A percentile compares a stretch with the other conserved stretches of the same genome.
Evolutionary conservation across 305 asterid genomes (phyloP).

Genomic region (Fraxinus xanthoxyloides): DNA sequence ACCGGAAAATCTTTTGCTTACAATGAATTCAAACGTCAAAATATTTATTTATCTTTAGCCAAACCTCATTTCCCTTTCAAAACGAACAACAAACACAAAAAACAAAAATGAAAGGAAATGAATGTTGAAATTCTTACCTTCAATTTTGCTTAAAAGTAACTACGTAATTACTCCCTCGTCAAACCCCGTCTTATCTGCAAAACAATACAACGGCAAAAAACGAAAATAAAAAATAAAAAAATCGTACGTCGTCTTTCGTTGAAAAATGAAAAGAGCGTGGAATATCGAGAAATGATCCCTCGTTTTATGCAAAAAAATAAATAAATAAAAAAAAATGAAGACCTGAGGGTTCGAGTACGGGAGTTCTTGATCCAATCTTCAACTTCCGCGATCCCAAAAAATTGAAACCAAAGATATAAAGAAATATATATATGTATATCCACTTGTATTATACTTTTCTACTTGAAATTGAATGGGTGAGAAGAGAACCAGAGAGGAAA

Average conservation of each 20-base stretch:
- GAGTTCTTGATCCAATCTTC: constrained; percentile 36
- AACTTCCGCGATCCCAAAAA: constrained; percentile 33
- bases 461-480: background rate
- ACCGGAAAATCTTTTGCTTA: constrained; percentile 20
- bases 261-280: background rate
- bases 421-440: background rate
- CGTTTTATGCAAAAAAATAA: constrained; percentile 15
- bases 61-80: constrained; percentile 25
- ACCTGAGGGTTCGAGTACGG: constrained; percentile 22
- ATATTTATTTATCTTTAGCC: constrained; percentile 32
- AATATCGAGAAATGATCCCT: constrained; percentile 34
- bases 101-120: background rate
- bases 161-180: constrained; percentile 29
- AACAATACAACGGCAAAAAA: background rate
- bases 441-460: background rate
- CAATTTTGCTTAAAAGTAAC: constrained; percentile 8
- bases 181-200: constrained; percentile 24
- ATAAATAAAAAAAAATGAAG: constrained; percentile 13
- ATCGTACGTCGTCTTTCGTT: background rate
- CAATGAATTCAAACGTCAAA: constrained; percentile 33
- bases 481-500: background rate
- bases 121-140: constrained; percentile 28
- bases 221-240: background rate
- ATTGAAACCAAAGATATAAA: background rate
- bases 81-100: background rate